Evolutionary conservation across 2,329 filamentous ascomycete species (phyloP), one percentile per base, ranked within the genome.

Genomic region (Alternaria consortialis): DNA sequence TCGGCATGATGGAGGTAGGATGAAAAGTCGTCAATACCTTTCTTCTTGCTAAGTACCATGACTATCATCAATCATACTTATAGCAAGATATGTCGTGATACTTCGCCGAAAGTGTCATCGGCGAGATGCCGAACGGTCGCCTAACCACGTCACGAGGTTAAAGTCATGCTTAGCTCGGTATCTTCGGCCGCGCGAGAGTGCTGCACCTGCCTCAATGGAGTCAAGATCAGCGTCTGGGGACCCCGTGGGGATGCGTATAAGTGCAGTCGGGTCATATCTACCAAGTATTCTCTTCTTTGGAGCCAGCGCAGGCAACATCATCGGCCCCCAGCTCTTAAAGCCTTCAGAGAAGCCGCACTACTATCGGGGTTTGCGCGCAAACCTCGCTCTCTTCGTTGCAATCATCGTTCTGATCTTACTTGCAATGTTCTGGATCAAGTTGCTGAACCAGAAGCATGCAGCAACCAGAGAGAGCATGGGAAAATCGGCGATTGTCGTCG

Each of bases 261-360:
- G 55, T 63, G 42, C 27, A 43, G 32, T 52, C 37, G 53, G 44
- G 36, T 53, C 48, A 58, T 27, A 59, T 66, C 57, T 62, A 65
- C 55, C 88, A 0, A 88, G 84, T 12, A 81, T 90, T 7, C 80
- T 91, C 1, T 89, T 91, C 68, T 83, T 91, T 47, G 87, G 88
- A 5, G 85, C 88, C 60, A 89, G 85, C 53, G 85, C 84, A 1
- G 89, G 89, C 6, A 91, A 91, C 66, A 86, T 91, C 36, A 80
- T 90, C 23, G 89, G 88, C 0, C 89, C 89, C 0, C 84, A 88
- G 47, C 80, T 91, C 0, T 91, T 89, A 74, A 88, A 85, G 4
- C 85, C 86, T 0, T 82, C 82, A 2, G 87, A 90, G 67, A 84
- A 84, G 32, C 88, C 88, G 0, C 75, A 82, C 2, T 90, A 90